Percentiles rank a stretch among this genome's conserved stretches.
Conservation (phyloP, 1,284 basidiomycete genomes). For the Trichosporon faecale region DNA sequence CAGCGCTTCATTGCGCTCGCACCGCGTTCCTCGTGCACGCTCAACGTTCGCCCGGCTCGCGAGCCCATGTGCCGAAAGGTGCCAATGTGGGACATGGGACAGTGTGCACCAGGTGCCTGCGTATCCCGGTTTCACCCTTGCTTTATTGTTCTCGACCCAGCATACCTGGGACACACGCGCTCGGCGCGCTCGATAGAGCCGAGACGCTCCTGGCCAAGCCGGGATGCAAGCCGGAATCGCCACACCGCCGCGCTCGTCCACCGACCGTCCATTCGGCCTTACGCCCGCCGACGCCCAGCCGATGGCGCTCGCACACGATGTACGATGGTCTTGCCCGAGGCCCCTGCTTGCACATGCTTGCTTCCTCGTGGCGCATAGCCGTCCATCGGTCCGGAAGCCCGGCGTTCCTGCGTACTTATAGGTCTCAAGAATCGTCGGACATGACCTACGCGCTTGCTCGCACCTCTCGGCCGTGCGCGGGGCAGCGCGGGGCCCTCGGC, state of each 20-base stretch:
- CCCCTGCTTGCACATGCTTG: too few relatives aligned
- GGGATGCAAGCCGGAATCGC: neutral
- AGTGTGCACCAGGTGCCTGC: neutral
- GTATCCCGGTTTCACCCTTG: neutral
- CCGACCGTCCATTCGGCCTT: neutral
- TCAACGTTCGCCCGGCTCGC: neutral
- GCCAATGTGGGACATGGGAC: too few relatives aligned
- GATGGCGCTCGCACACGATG: too few relatives aligned
- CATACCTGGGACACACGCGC: neutral
- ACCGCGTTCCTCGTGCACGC: neutral
- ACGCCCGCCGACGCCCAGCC: neutral
- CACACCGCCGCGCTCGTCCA: neutral
- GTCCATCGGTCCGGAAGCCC: neutral
- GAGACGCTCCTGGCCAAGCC: neutral
- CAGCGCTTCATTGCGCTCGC: neutral
- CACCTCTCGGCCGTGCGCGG: neutral
- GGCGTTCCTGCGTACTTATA: neutral
- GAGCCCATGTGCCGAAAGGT: too few relatives aligned
- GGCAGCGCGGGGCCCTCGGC: neutral
- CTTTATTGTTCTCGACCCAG: neutral
- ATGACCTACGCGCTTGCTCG: neutral
- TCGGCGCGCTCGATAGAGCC: neutral
- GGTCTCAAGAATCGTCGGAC: neutral
- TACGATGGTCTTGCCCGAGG: neutral
- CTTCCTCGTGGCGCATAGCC: neutral